Evolutionary conservation across 352 stramenopile species (phyloP).

Genomic region (Phytophthora pisi): DNA sequence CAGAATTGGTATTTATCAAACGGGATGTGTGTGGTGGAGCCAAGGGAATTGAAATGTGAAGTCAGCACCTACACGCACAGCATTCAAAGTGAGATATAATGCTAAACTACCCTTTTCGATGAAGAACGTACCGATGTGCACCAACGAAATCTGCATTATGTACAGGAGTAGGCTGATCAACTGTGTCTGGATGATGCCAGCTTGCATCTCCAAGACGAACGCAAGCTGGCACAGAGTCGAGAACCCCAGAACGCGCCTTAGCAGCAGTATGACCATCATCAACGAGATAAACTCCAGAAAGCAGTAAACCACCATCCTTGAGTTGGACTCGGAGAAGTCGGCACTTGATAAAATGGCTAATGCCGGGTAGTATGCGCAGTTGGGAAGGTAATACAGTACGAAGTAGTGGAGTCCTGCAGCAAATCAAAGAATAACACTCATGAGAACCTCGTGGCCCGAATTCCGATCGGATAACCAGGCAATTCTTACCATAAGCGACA

Average conservation of each 20-base stretch:
- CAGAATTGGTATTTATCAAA: neutral
- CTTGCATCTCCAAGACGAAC: slow-evolving; percentile 39
- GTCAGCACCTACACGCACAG: slow-evolving; percentile 14
- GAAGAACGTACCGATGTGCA: slow-evolving; percentile 27
- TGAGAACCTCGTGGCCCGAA: neutral
- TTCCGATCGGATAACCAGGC: no score
- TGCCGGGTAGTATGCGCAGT: slow-evolving; percentile 18
- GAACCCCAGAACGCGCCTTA: slow-evolving; percentile 13
- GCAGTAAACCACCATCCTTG: slow-evolving; percentile 10
- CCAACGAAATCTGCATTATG: slow-evolving; percentile 34
- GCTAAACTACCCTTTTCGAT: neutral
- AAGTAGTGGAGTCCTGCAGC: slow-evolving; percentile 5
- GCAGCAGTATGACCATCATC: neutral
- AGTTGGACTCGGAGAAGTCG: neutral
- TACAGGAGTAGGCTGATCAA: slow-evolving; percentile 37
- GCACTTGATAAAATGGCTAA: slow-evolving; percentile 3
- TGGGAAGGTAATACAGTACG: slow-evolving; percentile 12
- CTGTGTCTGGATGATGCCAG: slow-evolving; percentile 31
- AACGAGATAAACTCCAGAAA: slow-evolving; percentile 16
- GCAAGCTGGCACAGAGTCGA: slow-evolving; percentile 30
- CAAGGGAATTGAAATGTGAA: slow-evolving; percentile 32
- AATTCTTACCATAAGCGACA: slow-evolving; percentile 24
- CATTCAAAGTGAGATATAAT: neutral
- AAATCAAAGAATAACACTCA: neutral
- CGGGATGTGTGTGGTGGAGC: slow-evolving; percentile 6